Percentiles rank a stretch among this genome's conserved stretches.
These are phyloP conservation scores for Tricladium varicosporioides DNA, from an alignment of 2,329 filamentous ascomycete genomes.

Conservation along the genomic window DNA sequence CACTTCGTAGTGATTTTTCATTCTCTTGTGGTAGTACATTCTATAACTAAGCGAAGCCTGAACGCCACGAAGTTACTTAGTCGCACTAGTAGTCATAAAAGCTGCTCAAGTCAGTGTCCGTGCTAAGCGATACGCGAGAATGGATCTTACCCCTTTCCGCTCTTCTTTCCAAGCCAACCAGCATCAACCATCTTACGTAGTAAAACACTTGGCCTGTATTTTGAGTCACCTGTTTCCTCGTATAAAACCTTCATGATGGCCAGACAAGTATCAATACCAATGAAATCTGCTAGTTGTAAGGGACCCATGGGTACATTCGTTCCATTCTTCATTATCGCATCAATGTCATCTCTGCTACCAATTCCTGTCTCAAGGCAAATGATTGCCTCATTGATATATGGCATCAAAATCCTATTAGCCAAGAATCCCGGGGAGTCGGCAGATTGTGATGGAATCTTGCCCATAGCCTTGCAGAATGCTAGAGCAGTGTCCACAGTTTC, in stretches of 20 bases:
- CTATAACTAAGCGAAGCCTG: too few relatives aligned
- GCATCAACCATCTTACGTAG: conserved; percentile 96
- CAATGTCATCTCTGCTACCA: conserved; percentile 86
- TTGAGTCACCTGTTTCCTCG: conserved; percentile 87
- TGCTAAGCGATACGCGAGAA: not conserved
- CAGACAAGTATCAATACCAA: conserved; percentile 92
- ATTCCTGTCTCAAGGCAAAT: conserved; percentile 94
- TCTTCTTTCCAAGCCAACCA: conserved; percentile 97
- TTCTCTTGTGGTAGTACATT: too few relatives aligned
- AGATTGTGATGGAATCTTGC: conserved; percentile 84
- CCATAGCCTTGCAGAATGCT: conserved; percentile 86
- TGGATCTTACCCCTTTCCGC: conserved; percentile 68
- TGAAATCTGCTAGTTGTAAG: conserved; percentile 90
- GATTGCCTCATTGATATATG: conserved; percentile 97
- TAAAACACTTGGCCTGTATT: conserved; percentile 87
- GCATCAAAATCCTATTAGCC: conserved; percentile 96
- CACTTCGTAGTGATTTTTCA: not conserved
- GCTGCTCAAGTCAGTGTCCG: conserved; percentile 24
- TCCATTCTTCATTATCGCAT: conserved; percentile 98
- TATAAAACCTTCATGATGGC: conserved; percentile 97
- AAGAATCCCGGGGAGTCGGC: conserved; percentile 92
- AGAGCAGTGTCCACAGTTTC: conserved; percentile 80
- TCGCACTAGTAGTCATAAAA: conserved; percentile 34
- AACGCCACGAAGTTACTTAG: not conserved
- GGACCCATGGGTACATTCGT: conserved; percentile 99